Percentiles rank a stretch among this genome's conserved stretches.
phyloP scores from a whole-genome alignment of 1,284 basidiomycete genomes.

The Neonothopanus nambi region DNA sequence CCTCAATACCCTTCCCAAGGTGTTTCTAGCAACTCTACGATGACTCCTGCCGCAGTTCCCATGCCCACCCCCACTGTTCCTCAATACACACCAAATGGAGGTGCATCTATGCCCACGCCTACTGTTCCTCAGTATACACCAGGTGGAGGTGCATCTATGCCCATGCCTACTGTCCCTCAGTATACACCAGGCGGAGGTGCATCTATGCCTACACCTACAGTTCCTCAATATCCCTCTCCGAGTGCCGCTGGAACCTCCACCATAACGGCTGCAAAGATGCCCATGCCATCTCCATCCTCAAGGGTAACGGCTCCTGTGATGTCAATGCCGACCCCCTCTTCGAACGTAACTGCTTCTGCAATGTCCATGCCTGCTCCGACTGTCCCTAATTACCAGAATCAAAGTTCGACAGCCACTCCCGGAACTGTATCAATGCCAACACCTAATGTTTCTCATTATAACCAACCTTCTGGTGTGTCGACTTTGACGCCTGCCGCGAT shows the following conservation, averaged over 20 bases:
- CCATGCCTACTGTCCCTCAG: constrained; percentile 4
- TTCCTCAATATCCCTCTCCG: background rate
- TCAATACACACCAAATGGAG: background rate
- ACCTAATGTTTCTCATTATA: background rate
- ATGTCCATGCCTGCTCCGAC: constrained; percentile 9
- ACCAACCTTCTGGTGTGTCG: background rate
- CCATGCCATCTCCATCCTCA: constrained; percentile 2
- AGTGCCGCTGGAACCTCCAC: background rate
- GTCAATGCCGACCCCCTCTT: constrained; percentile 3
- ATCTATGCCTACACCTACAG: background rate
- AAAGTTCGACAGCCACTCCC: no score
- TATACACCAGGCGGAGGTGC: background rate
- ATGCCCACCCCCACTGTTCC: constrained; percentile 4
- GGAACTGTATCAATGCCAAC: background rate
- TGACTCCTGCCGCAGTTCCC: background rate
- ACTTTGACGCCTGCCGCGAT: background rate
- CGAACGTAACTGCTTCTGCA: background rate
- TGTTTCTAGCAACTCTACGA: no score
- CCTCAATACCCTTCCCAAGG: background rate
- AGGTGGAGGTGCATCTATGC: background rate
- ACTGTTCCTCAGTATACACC: background rate
- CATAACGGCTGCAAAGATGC: background rate
- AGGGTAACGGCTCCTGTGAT: constrained; percentile 2
- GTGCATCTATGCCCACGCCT: background rate
- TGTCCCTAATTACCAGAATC: background rate